Evolutionary conservation across 345 rosid species (phyloP).

Genomic region (Syzygium grande): DNA sequence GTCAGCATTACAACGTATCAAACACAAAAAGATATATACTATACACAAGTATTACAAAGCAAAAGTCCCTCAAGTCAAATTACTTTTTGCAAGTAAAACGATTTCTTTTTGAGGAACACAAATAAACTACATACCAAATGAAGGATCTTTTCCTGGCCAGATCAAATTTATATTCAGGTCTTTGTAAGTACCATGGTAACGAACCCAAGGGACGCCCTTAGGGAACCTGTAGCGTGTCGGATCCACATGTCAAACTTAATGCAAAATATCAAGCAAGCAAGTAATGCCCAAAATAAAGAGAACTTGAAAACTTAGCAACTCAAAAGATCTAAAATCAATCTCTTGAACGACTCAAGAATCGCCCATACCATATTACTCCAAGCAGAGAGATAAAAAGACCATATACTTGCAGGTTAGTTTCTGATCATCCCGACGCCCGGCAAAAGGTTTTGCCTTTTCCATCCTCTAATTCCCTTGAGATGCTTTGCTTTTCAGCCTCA

Average conservation of each 20-base stretch:
- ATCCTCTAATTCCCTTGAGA: neutral
- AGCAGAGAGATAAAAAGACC: neutral
- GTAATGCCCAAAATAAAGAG: neutral
- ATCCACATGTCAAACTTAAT: neutral
- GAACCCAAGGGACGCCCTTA: conserved; percentile 73
- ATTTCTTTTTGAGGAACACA: neutral
- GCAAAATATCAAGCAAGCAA: neutral
- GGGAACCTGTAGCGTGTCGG: conserved; percentile 52
- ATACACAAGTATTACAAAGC: neutral
- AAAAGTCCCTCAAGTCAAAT: neutral
- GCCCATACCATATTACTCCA: neutral
- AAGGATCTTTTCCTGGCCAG: conserved; percentile 76
- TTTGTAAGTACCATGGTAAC: conserved; percentile 63
- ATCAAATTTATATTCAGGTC: conserved; percentile 52
- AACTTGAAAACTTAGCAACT: neutral
- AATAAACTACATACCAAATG: conserved; percentile 20
- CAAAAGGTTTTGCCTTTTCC: neutral
- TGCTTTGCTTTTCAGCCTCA: neutral
- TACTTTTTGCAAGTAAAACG: neutral
- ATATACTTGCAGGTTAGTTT: neutral
- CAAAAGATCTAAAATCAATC: neutral
- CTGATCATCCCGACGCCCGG: neutral
- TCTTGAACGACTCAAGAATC: neutral
- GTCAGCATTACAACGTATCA: conserved; percentile 7
- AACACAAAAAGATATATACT: neutral